Percentiles rank a stretch among this genome's conserved stretches.
Conservation (phyloP, 1,139 yeast species). For the Candida glucosophila region DNA sequence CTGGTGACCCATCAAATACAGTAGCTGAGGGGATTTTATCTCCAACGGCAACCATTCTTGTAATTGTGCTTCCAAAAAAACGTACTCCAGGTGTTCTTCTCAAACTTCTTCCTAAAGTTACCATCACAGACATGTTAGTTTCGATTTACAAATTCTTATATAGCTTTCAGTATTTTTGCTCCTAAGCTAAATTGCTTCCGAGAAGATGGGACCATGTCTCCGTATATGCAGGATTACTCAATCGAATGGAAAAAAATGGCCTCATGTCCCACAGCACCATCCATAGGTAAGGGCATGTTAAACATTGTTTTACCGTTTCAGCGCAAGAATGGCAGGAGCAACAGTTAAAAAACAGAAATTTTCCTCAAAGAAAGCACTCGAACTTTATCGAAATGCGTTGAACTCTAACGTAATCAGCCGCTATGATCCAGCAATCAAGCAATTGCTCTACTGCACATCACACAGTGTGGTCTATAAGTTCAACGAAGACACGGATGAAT, state of each 20-base stretch:
- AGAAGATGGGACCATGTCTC: no score
- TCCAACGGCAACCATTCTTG: conserved; percentile 39
- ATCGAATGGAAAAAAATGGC: no score
- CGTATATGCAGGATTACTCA: no score
- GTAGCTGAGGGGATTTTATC: conserved; percentile 48
- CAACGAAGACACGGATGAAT: conserved; percentile 55
- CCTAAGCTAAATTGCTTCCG: no score
- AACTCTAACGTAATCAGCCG: conserved; percentile 76
- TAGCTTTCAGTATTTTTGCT: no score
- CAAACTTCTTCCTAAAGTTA: conserved; percentile 7
- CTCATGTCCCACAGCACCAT: no score
- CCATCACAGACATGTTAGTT: no score
- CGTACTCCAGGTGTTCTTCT: conserved; percentile 15
- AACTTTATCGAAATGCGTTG: conserved; percentile 58
- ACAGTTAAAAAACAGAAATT: conserved; percentile 8
- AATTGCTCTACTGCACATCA: conserved; percentile 65
- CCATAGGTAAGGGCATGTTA: no score
- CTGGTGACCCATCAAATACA: conserved; percentile 61
- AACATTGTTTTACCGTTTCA: no score
- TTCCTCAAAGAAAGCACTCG: conserved; percentile 33
- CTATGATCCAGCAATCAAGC: conserved; percentile 76
- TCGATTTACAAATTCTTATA: no score
- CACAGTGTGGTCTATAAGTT: conserved; percentile 76
- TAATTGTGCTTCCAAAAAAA: conserved; percentile 22
- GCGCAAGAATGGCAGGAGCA: conserved; percentile 1